Evolutionary conservation across 2,329 filamentous ascomycete species (phyloP), one percentile per base, ranked within the genome.

Genomic region (Rasamsonia emersonii): DNA sequence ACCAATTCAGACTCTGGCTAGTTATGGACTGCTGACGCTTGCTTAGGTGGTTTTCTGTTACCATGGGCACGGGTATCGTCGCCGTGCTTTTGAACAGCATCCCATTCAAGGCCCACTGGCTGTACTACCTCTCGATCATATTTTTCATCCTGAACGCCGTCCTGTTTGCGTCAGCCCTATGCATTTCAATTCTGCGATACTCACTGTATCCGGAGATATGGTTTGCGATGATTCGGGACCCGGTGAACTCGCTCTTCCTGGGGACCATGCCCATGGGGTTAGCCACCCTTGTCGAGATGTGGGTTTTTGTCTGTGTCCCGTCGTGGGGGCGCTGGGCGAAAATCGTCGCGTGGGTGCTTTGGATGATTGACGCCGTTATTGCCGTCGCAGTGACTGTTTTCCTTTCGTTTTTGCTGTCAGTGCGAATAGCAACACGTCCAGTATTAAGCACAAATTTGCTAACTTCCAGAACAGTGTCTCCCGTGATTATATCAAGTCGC

Each of bases 201-300:
- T 59, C 61, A 0, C 45, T 82, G 1, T 84, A 80, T 45, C 79
- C 78, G 0, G 66, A 71, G 36, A 75, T 82, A 18, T 84, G 77
- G 70, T 47, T 37, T 0, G 72, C 70, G 10, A 81, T 85, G 78
- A 68, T 84, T 20, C 58, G 62, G 2, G 75, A 85, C 48, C 77
- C 76, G 1, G 70, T 68, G 1, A 76, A 85, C 46, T 77, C 73
- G 1, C 62, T 85, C 32, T 85, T 84, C 42, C 57, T 85, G 3
- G 79, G 73, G 0, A 79, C 75, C 0, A 69, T 81, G 18, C 78
- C 78, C 0, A 82, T 83, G 75, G 77, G 69, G 0, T 69, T 83
- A 36, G 73, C 76, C 0, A 82, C 78, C 2, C 73, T 83, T 25
- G 70, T 82, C 38, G 75, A 77, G 39, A 76, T 78, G 68, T 71